Base-by-base conservation (phyloP, 441 rosid genomes). In the Bocquillonia castaneifolia region DNA sequence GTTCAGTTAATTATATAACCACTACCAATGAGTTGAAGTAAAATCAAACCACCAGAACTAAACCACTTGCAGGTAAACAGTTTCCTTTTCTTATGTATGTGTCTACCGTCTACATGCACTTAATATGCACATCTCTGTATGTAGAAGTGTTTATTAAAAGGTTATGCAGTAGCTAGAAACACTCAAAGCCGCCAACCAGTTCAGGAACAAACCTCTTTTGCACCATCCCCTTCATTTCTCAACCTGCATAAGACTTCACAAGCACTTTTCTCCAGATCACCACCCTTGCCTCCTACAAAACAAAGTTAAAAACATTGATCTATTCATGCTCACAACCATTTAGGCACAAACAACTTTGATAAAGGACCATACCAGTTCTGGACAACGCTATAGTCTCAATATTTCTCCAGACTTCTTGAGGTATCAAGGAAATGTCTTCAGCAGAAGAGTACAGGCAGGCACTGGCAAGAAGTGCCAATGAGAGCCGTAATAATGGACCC, bases 171-270 rank as follows among this genome's bases (percentile, higher is more conserved):
- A 34, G 63, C 65, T 50, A 64, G 44, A 63, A 56, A 62, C 29
- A 25, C 54, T 2, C 55, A 54, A 52, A 53, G 44, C 64, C 48
- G 34, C 67, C 14, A 56, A 59, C 23, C 3, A 67, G 60, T 69
- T 39, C 65, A 47, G 63, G 40, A 42, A 66, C 66, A 66, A 79
- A 91, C 97, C 91, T 88, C 86, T 82, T 82, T 85, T 57, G 81
- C 90, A 57, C 77, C 91, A 71, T 82, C 82, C 56, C 86, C 95
- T 74, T 84, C 87, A 74, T 73, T 77, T 81, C 82, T 83, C 85
- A 91, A 72, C 71, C 82, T 83, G 82, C 92, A 84, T 60, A 91
- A 80, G 59, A 84, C 90, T 73, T 84, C 83, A 76, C 95, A 88
- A 65, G 85, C 86, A 71, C 74, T 85, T 78, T 79, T 85, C 84